phyloP scores from a whole-genome alignment of 352 stramenopile species.

The Globisporangium ultimum region DNA sequence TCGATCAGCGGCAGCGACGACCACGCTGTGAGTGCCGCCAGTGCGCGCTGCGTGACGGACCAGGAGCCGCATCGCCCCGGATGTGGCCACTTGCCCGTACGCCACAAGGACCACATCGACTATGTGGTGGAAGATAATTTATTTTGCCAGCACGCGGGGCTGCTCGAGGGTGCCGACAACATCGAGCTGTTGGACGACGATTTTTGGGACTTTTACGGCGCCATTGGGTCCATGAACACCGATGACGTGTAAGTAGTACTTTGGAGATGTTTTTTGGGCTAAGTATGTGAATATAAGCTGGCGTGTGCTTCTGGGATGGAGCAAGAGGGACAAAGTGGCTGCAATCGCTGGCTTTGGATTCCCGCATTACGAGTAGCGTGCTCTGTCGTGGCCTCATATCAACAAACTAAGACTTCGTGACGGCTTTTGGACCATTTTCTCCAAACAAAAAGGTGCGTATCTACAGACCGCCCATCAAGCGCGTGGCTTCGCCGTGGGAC shows the following conservation, averaged over 20 bases:
- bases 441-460: too few species aligned
- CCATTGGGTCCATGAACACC: slow-evolving; percentile 54
- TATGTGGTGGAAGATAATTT: slow-evolving; percentile 82
- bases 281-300: too few species aligned
- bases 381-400: too few species aligned
- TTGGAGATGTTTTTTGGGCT: too few species aligned
- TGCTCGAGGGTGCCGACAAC: slow-evolving; percentile 48
- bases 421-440: too few species aligned
- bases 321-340: too few species aligned
- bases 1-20: slow-evolving; percentile 13
- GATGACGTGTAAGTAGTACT: slow-evolving; percentile 10
- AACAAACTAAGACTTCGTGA: too few species aligned
- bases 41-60: slow-evolving; percentile 20
- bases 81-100: slow-evolving; percentile 68
- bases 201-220: slow-evolving; percentile 83
- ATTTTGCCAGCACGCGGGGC: slow-evolving; percentile 63
- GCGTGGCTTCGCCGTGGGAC: slow-evolving; percentile 4
- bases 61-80: slow-evolving; percentile 52
- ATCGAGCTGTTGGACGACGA: slow-evolving; percentile 73
- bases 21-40: slow-evolving; percentile 11
- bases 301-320: too few species aligned
- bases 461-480: not conserved
- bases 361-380: too few species aligned
- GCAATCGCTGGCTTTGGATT: too few species aligned
- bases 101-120: slow-evolving; percentile 78